Conservation (phyloP, 306 rosid genomes). For the Citrullus mucosospermus region DNA sequence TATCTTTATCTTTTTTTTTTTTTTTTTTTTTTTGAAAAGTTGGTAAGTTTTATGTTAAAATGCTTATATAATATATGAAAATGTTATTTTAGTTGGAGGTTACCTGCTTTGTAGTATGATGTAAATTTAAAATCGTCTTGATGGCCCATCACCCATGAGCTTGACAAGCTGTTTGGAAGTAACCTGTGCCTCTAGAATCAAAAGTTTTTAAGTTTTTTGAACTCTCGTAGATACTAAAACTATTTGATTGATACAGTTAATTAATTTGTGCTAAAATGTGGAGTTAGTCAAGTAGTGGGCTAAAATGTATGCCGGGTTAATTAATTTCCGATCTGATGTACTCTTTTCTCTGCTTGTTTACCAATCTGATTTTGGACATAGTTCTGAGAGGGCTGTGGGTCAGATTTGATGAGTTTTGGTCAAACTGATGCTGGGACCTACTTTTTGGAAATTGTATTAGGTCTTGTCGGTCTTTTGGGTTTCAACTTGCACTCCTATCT, state of each 20-base stretch:
- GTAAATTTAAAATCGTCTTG: too few relatives aligned
- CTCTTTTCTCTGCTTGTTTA: neutral
- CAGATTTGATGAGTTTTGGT: neutral
- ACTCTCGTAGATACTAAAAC: neutral
- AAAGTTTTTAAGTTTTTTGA: neutral
- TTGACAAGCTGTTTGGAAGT: neutral
- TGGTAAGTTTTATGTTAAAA: conserved; percentile 1
- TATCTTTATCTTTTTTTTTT: too few relatives aligned
- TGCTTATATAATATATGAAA: too few relatives aligned
- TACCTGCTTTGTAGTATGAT: too few relatives aligned
- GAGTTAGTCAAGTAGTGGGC: neutral
- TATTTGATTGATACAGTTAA: neutral
- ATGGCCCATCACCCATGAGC: neutral
- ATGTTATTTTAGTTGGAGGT: too few relatives aligned
- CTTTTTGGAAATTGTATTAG: neutral
- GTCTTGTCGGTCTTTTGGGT: neutral
- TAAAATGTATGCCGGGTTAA: neutral
- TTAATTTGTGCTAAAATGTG: too few relatives aligned
- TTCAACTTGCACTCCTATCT: neutral
- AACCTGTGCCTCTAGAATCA: neutral
- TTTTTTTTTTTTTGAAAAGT: too few relatives aligned
- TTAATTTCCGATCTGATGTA: neutral
- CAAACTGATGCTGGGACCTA: neutral
- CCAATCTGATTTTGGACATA: neutral
- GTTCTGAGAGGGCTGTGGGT: neutral